Evolutionary conservation across 495 filamentous ascomycete species (phyloP), one percentile per base, ranked within the genome.

Genomic region (Jackrogersella minutella): DNA sequence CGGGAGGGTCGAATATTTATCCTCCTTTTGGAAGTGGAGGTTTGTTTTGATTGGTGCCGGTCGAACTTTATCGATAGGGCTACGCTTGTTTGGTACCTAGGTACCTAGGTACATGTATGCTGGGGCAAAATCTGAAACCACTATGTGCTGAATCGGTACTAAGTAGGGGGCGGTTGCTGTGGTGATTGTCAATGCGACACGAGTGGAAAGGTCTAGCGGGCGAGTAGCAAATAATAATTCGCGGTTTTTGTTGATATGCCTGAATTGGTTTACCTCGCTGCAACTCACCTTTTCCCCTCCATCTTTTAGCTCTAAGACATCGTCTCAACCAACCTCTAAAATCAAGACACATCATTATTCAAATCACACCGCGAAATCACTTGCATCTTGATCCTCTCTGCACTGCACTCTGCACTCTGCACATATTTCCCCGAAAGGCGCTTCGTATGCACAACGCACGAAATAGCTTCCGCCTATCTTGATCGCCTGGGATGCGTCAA

Each of bases 401-500:
- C 37, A 57, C 49, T 39, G 63, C 39, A 21, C 52, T 37, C 33
- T 21, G 47, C 47, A 36, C 40, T 58, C 44, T 49, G 44, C 44
- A 49, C n/a, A 49, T 49, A 30, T 30, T 49, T 49, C 26, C 24
- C 44, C 44, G 44, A n/a, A n/a, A 13, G 24, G 26, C 44, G 43
- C 22, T 47, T 54, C 61, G 61, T 43, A 69, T 64, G 60, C 66
- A 61, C 47, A 54, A 61, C 33, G 60, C 66, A 69, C 66, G 58
- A 54, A 63, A 66, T 66, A 52, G 16, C 46, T 41, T 39, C 50
- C 39, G 41, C 44, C 17, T 62, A 55, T 53, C 62, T 59, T 72
- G 68, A 61, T 74, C 53, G 66, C 55, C 66, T 70, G 70, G 57
- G 59, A 74, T 74, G 72, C 64, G 57, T 58, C 58, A 49, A 70